Evolutionary conservation across 768 basidiomycete species (phyloP).

Genomic region (Ephemerocybe angulata): DNA sequence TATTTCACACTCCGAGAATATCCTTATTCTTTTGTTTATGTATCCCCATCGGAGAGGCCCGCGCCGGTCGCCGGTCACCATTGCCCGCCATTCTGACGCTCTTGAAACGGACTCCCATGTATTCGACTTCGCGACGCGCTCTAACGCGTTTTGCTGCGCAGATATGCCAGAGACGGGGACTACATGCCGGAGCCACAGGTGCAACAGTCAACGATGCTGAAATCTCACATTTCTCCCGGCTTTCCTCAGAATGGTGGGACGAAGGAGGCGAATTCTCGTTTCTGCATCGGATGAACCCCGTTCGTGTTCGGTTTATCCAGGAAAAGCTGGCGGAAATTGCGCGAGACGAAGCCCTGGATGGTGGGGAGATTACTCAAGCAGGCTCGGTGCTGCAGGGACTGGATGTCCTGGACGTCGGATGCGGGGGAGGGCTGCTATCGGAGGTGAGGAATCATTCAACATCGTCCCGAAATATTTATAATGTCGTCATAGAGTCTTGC

Average conservation of each 20-base stretch:
- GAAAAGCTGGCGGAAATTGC: constrained; percentile 66
- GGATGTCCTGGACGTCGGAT: constrained; percentile 86
- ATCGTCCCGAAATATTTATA: constrained; percentile 5
- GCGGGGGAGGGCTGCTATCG: constrained; percentile 90
- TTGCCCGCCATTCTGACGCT: neutral
- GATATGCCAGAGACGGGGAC: neutral
- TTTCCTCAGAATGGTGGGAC: constrained; percentile 95
- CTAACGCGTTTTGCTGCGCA: neutral
- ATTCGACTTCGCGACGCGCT: neutral
- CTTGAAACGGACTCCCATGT: neutral
- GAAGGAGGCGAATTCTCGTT: constrained; percentile 86
- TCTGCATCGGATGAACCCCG: constrained; percentile 94
- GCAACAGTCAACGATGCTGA: constrained; percentile 69
- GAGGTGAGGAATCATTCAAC: constrained; percentile 56
- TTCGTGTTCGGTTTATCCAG: constrained; percentile 76
- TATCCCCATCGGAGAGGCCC: too few species aligned
- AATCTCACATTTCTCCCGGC: constrained; percentile 83
- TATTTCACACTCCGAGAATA: neutral
- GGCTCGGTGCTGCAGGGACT: constrained; percentile 54
- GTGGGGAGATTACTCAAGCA: constrained; percentile 17
- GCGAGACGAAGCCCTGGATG: constrained; percentile 42
- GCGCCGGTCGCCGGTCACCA: too few species aligned
- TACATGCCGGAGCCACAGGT: constrained; percentile 2
- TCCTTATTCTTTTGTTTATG: too few species aligned
- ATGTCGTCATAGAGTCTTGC: constrained; percentile 63